Evolutionary conservation across 225 moss, liverwort and hornwort genomes (phyloP).

Genomic region (Antitrichia curtipendula): DNA sequence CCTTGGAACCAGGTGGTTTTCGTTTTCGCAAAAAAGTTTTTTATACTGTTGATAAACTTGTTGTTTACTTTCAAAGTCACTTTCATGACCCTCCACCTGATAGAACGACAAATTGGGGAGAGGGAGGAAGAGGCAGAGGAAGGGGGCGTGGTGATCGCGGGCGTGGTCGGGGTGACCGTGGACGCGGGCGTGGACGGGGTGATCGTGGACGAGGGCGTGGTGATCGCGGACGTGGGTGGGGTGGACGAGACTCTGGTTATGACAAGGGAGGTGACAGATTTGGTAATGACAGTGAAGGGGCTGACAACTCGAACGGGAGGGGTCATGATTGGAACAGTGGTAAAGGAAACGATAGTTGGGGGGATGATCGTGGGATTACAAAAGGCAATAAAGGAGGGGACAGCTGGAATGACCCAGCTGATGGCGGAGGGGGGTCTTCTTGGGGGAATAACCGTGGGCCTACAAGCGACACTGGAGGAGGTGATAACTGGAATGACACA

Average conservation of each 20-base stretch:
- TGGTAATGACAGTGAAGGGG: conserved; percentile 14
- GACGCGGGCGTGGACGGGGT: neutral
- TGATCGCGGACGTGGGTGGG: conserved; percentile 2
- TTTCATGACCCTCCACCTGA: conserved; percentile 71
- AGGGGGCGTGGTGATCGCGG: conserved; percentile 30
- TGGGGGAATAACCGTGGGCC: conserved; percentile 7
- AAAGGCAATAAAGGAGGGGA: neutral
- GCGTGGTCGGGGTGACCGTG: conserved; percentile 10
- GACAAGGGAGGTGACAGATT: conserved; percentile 16
- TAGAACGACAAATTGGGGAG: conserved; percentile 49
- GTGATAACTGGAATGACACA: conserved; percentile 7
- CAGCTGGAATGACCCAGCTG: conserved; percentile 1
- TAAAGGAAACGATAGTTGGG: conserved; percentile 9
- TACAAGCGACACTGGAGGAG: conserved; percentile 1
- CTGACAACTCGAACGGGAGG: conserved; percentile 11
- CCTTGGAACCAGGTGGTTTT: conserved; percentile 68
- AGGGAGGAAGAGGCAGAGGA: conserved; percentile 32
- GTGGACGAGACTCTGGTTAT: conserved; percentile 11
- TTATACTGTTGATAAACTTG: conserved; percentile 56
- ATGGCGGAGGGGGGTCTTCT: neutral
- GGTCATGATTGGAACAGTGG: conserved; percentile 7
- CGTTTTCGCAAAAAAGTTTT: conserved; percentile 72
- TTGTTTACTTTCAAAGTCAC: conserved; percentile 75
- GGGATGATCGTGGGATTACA: neutral
- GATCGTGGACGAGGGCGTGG: conserved; percentile 9